Evolutionary conservation across 2,329 filamentous ascomycete genomes (phyloP).

Genomic region (Sclerotinia sclerotiorum): DNA sequence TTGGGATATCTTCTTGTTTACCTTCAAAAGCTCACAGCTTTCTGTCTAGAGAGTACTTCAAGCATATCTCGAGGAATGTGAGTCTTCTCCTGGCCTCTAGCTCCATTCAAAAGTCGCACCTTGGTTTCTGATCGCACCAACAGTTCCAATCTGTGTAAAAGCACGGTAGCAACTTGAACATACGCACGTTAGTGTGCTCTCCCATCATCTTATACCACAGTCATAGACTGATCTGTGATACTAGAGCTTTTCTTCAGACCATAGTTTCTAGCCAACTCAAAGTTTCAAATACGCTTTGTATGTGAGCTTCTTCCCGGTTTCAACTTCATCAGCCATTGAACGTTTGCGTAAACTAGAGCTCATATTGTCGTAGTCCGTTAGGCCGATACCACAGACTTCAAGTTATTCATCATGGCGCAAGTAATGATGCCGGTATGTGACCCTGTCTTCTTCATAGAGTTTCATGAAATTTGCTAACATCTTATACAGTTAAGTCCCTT

Average conservation of each 20-base stretch:
- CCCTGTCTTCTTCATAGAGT: not conserved
- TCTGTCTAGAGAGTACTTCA: not conserved
- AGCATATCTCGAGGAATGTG: not conserved
- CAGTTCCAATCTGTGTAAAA: not conserved
- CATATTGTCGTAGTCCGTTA: not conserved
- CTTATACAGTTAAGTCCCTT: not conserved
- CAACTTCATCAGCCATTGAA: not conserved
- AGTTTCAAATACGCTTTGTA: not conserved
- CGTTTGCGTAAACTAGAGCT: not conserved
- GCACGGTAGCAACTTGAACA: not conserved
- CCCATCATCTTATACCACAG: not conserved
- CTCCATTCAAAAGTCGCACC: no score
- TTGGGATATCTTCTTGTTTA: not conserved
- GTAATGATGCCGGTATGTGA: constrained; percentile 14
- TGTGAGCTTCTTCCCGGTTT: not conserved
- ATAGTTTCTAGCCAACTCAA: not conserved
- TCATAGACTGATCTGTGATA: not conserved
- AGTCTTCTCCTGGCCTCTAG: not conserved
- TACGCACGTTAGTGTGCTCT: not conserved
- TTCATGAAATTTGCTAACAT: not conserved
- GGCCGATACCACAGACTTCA: not conserved
- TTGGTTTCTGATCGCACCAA: not conserved
- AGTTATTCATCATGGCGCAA: constrained; percentile 9
- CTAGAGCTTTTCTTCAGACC: not conserved
- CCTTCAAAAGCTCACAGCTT: not conserved